Evolutionary conservation across 495 filamentous ascomycete species (phyloP).

Genomic region (Neurospora sp.): DNA sequence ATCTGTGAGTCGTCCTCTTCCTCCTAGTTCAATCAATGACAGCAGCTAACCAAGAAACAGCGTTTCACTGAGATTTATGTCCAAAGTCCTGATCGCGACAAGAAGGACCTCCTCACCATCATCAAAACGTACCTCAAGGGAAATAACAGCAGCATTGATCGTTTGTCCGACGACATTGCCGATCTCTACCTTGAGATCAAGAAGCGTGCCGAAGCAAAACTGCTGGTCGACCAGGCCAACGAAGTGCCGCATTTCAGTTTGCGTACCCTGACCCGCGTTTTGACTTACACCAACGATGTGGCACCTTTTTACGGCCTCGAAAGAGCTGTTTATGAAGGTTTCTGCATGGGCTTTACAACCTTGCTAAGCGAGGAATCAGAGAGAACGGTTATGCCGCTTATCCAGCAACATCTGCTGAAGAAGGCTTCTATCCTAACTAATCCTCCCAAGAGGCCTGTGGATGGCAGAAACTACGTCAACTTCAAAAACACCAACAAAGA

Average conservation of each 20-base stretch:
- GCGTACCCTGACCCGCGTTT: conserved; percentile 80
- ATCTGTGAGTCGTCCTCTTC: background rate
- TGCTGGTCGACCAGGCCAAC: conserved; percentile 83
- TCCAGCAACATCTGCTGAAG: conserved; percentile 66
- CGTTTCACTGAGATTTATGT: conserved; percentile 94
- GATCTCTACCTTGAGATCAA: conserved; percentile 81
- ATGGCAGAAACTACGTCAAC: conserved; percentile 69
- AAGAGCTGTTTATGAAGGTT: conserved; percentile 83
- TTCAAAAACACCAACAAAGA: conserved; percentile 49
- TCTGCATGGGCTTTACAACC: conserved; percentile 96
- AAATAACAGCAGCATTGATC: conserved; percentile 50
- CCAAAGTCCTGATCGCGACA: conserved; percentile 71
- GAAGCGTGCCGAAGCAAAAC: conserved; percentile 65
- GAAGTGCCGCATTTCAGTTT: conserved; percentile 94
- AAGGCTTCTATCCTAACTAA: conserved; percentile 59
- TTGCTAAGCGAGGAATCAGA: conserved; percentile 72
- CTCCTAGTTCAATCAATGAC: background rate
- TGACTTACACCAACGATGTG: conserved; percentile 79
- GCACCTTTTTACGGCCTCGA: conserved; percentile 78
- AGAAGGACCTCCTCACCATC: conserved; percentile 72
- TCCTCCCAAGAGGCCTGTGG: conserved; percentile 60
- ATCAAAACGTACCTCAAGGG: conserved; percentile 76
- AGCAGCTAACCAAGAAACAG: conserved; percentile 44
- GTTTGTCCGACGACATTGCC: conserved; percentile 65
- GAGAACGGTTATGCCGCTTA: conserved; percentile 61